Base-by-base conservation (phyloP, 768 basidiomycete species). In the Auriculariales sp. region DNA sequence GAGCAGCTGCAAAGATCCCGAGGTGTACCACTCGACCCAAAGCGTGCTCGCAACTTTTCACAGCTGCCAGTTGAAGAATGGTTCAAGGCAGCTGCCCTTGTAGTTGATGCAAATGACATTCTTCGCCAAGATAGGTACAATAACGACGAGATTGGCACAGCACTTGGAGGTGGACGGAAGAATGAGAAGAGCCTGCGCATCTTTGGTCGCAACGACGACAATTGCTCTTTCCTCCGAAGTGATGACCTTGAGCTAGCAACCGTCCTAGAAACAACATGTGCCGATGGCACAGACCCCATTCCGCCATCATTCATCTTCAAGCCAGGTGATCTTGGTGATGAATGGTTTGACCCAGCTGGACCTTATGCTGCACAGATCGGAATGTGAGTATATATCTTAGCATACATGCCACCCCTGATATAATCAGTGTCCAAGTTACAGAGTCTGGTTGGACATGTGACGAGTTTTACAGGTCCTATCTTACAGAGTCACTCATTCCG, bases 181-280 rank as follows among this genome's bases (percentile, higher is more conserved):
- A 31, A 44, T 15, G 3, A 53, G 32, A 24, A 46, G 14, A 48
- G 30, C 1, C 54, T 52, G 11, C 52, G 47, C 31, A 35, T 60
- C 32, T 48, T 62, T 46, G 49, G 53, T 17, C 55, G 60, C 3
- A 51, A 56, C 5, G 48, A 58, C 19, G 48, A 54, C 3, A 28
- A 31, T 1, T 49, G 54, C 4, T 62, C 64, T 49, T 49, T 55
- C n/a, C 48, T 59, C 10, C 49, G 55, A 7, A 61, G 57, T 53
- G 66, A 56, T n/a, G 65, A 67, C 51, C 55, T 66, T 2, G 68
- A 75, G 53, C 62, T 72, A 2, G 66, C 74, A 10, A 74, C 72
- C 0, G 57, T 74, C 19, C 66, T 76, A 29, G 70, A 75, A 53
- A 61, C 62, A 47, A 55, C 71, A 3, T 69, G 65, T 47, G 67